Conservation (phyloP, 306 rosid genomes). For the Fragaria iinumae region DNA sequence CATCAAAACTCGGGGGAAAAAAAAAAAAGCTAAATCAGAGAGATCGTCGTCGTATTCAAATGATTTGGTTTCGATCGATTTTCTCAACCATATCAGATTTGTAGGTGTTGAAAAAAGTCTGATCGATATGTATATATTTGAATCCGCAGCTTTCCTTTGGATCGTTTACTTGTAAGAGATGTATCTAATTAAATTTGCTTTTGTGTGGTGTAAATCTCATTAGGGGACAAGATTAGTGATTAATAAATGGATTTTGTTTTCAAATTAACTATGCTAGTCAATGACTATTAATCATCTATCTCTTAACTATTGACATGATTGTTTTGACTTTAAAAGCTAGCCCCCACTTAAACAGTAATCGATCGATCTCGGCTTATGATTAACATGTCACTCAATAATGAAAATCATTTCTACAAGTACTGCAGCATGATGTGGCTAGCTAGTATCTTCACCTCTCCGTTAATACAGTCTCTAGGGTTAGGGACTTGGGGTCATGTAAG, state of each 20-base stretch:
- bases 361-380: neutral
- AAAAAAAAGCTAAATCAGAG: no score
- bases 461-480: no score
- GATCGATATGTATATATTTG: neutral
- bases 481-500: neutral
- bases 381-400: neutral
- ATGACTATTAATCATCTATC: neutral
- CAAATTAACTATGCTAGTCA: neutral
- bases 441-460: no score
- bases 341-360: slow-evolving; percentile 6
- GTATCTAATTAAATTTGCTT: neutral
- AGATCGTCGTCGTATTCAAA: neutral
- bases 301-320: neutral
- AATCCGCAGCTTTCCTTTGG: slow-evolving; percentile 7
- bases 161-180: neutral
- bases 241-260: neutral
- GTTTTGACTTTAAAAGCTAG: neutral
- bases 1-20: neutral
- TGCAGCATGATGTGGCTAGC: no score
- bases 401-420: neutral
- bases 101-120: neutral
- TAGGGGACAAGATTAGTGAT: neutral
- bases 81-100: neutral
- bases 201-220: neutral
- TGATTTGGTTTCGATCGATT: neutral